Base-by-base conservation (phyloP, 2,329 filamentous ascomycete genomes). In the Parastagonospora nodorum region DNA sequence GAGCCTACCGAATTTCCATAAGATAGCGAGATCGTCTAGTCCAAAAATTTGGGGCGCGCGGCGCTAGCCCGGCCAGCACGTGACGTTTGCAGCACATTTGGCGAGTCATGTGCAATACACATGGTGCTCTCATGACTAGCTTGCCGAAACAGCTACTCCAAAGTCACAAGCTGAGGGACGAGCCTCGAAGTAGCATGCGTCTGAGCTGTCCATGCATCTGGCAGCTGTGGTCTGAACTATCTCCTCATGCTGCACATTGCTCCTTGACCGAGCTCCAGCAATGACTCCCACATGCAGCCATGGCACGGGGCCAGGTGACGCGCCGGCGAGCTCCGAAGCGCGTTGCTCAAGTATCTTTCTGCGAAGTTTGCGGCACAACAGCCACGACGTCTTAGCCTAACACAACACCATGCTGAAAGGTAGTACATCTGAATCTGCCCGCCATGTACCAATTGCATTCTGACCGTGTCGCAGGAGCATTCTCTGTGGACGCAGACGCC, bases 401-500 rank as follows among this genome's bases (percentile, higher is more conserved):
- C 51, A 61, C 45, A 45, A 48, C 63, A 59, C 60, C 52, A 68
- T 66, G 52, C 47, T 67, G 50, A 67, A 63, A 63, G 66, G 64
- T 66, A 63, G 37, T 43, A 49, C 53, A 51, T 45, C 30, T 40
- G 44, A 36, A 19, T 24, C 37, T 11, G 16, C 44, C 42, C 38
- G 15, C 2, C 40, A 2, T 12, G 30, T 40, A 7, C 35, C 41
- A 46, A 37, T 36, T 39, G 37, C 35, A 32, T 43, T 42, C 56
- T 61, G 35, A 61, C 41, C 14, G 40, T 36, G 4, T 6, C 14
- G 24, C 40, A 71, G 68, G 57, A 29, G 54, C 63, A 8, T 67
- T 66, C 45, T 64, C 68, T 41, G 67, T 57, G 24, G 68, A 71
- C 43, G 69, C 65, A 19, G 72, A 74, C 52, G 71, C 61, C 42